Conservation (phyloP, 768 basidiomycete species). For the Suillus tomentosus region DNA sequence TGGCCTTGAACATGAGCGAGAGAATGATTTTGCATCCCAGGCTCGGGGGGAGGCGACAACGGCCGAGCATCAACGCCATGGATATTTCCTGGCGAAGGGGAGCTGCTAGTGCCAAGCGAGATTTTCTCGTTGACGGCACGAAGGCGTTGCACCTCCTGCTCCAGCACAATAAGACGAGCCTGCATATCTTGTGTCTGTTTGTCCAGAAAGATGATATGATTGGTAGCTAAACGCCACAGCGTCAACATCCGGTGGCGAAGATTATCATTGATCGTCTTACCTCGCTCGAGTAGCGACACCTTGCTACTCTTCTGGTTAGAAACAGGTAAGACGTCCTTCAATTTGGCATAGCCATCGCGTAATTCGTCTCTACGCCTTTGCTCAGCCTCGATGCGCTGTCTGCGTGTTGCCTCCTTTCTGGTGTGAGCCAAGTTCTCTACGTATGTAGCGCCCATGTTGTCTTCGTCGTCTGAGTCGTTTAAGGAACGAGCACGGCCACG, state of each 20-base stretch:
- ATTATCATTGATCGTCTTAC: slow-evolving; percentile 41
- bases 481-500: slow-evolving; percentile 66
- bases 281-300: slow-evolving; percentile 85
- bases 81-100: slow-evolving; percentile 53
- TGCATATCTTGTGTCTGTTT: slow-evolving; percentile 72
- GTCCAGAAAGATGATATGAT: slow-evolving; percentile 75
- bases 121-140: slow-evolving; percentile 84
- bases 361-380: slow-evolving; percentile 87
- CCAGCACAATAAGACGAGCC: slow-evolving; percentile 62
- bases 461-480: slow-evolving; percentile 77
- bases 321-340: slow-evolving; percentile 85
- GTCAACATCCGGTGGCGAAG: slow-evolving; percentile 14
- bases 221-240: slow-evolving; percentile 55
- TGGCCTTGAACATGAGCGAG: slow-evolving; percentile 61
- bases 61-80: slow-evolving; percentile 49
- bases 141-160: slow-evolving; percentile 70
- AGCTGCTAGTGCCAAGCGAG: slow-evolving; percentile 59
- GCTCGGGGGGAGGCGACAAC: slow-evolving; percentile 67
- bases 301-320: slow-evolving; percentile 93
- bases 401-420: slow-evolving; percentile 81
- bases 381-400: slow-evolving; percentile 88
- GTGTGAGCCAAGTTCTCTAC: slow-evolving; percentile 74
- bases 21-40: slow-evolving; percentile 45
- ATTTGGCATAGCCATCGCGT: slow-evolving; percentile 84
- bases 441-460: slow-evolving; percentile 63